Conservation (phyloP, 1,284 basidiomycete genomes). For the Pseudozyma sp. region DNA sequence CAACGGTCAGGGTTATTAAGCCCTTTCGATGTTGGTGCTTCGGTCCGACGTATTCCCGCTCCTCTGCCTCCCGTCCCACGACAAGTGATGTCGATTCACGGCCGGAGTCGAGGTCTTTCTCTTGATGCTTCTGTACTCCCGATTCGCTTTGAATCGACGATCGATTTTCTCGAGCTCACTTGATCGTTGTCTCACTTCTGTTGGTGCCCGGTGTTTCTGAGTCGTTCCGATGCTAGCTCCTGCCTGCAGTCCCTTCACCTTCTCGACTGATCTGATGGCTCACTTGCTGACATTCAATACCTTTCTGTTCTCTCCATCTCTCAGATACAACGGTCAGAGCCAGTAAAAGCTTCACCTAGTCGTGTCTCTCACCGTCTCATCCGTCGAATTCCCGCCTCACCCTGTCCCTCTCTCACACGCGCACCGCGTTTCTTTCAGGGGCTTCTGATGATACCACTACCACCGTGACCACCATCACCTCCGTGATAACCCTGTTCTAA, state of each 20-base stretch:
- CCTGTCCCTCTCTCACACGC: no score
- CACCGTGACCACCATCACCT: no score
- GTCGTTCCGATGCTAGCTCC: not conserved
- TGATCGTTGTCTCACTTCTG: not conserved
- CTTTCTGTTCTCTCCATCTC: not conserved
- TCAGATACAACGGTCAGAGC: slow-evolving; percentile 51
- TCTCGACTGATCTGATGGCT: not conserved
- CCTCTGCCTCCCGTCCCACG: not conserved
- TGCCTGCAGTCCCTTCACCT: not conserved
- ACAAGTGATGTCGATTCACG: no score
- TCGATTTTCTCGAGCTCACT: slow-evolving; percentile 8
- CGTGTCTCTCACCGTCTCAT: not conserved
- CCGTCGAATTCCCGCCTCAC: not conserved
- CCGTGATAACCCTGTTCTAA: no score
- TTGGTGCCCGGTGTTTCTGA: not conserved
- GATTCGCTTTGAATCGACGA: slow-evolving; percentile 28
- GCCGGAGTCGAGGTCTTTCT: no score
- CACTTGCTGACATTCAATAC: slow-evolving; percentile 1
- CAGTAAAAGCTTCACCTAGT: slow-evolving; percentile 29
- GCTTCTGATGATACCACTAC: not conserved
- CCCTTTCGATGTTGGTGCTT: not conserved
- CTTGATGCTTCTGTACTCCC: slow-evolving; percentile 11
- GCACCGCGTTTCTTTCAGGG: not conserved
- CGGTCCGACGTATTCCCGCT: not conserved
- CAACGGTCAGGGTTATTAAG: slow-evolving; percentile 56